Percentiles rank a stretch among this genome's conserved stretches.
Evolutionary conservation across 495 filamentous ascomycete genomes (phyloP).

Genomic region (Penicillium turbatum): DNA sequence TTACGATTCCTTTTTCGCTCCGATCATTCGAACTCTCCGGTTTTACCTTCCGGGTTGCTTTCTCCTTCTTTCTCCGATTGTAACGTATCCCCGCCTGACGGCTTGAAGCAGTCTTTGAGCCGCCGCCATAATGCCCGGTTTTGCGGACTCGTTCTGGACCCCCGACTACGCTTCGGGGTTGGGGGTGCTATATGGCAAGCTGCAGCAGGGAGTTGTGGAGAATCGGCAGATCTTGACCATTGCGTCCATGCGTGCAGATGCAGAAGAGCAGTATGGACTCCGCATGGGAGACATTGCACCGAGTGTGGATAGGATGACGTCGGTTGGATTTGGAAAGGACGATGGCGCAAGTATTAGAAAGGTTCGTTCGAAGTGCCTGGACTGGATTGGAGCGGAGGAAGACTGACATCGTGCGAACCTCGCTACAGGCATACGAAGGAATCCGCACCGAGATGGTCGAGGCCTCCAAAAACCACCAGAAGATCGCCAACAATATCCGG

Average conservation of each 20-base stretch:
- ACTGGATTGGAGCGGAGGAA: not conserved
- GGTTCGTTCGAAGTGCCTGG: slow-evolving; percentile 46
- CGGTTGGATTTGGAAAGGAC: slow-evolving; percentile 80
- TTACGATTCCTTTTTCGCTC: not conserved
- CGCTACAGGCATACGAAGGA: slow-evolving; percentile 82
- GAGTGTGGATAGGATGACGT: slow-evolving; percentile 70
- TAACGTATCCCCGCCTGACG: not conserved
- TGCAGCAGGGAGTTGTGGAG: slow-evolving; percentile 92
- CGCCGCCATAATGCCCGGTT: slow-evolving; percentile 64
- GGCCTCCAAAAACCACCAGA: slow-evolving; percentile 83
- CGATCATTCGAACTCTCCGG: not conserved
- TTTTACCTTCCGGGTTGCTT: not conserved
- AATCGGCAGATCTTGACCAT: slow-evolving; percentile 91
- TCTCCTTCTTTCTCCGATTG: not conserved
- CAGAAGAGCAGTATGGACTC: slow-evolving; percentile 83
- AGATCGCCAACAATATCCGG: slow-evolving; percentile 92
- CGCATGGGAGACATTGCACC: slow-evolving; percentile 79
- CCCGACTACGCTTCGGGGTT: slow-evolving; percentile 89
- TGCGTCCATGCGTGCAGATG: slow-evolving; percentile 91
- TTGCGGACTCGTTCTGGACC: slow-evolving; percentile 95
- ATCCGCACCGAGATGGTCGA: slow-evolving; percentile 93
- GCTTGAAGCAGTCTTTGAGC: slow-evolving; percentile 1
- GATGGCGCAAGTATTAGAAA: slow-evolving; percentile 95
- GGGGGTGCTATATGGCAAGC: slow-evolving; percentile 92
- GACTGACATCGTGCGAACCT: slow-evolving; percentile 7